These are phyloP conservation scores for Aspergillus steynii DNA, from an alignment of 495 filamentous ascomycete species.

Conservation along the genomic window DNA sequence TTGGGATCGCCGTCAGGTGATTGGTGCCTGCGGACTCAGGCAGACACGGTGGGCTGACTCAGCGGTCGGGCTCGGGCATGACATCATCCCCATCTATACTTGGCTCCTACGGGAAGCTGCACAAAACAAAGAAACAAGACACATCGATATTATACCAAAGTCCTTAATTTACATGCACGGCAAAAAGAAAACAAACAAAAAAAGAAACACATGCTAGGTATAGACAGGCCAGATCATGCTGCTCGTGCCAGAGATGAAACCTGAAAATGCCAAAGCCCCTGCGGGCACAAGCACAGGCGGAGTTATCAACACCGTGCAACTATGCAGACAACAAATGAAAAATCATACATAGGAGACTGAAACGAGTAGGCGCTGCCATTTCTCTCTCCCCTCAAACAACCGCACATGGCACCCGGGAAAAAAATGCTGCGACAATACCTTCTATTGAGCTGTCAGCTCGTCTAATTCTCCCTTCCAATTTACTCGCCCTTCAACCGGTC, in stretches of 20 bases:
- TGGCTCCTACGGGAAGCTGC: neutral
- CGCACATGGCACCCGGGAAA: conserved; percentile 29
- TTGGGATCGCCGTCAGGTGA: conserved; percentile 31
- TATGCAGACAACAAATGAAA: conserved; percentile 28
- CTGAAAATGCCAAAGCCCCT: conserved; percentile 19
- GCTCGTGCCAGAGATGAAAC: conserved; percentile 16
- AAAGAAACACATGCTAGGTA: conserved; percentile 24
- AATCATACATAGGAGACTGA: conserved; percentile 33
- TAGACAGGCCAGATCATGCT: conserved; percentile 22
- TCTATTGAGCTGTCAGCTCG: conserved; percentile 7
- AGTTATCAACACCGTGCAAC: conserved; percentile 25
- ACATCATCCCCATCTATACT: neutral
- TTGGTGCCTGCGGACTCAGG: conserved; percentile 24
- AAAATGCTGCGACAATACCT: conserved; percentile 12
- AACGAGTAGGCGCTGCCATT: conserved; percentile 30
- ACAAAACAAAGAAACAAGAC: conserved; percentile 3
- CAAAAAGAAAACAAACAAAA: neutral
- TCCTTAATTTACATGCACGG: conserved; percentile 28
- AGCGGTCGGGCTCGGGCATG: neutral
- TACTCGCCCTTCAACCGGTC: conserved; percentile 59
- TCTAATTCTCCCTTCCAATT: conserved; percentile 11
- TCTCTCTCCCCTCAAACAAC: conserved; percentile 29
- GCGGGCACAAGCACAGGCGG: conserved; percentile 29
- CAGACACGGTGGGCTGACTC: conserved; percentile 23
- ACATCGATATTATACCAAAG: conserved; percentile 21